These are phyloP conservation scores for Kalaharituber pfeilii DNA, from an alignment of 2,329 filamentous ascomycete genomes.

Conservation along the genomic window DNA sequence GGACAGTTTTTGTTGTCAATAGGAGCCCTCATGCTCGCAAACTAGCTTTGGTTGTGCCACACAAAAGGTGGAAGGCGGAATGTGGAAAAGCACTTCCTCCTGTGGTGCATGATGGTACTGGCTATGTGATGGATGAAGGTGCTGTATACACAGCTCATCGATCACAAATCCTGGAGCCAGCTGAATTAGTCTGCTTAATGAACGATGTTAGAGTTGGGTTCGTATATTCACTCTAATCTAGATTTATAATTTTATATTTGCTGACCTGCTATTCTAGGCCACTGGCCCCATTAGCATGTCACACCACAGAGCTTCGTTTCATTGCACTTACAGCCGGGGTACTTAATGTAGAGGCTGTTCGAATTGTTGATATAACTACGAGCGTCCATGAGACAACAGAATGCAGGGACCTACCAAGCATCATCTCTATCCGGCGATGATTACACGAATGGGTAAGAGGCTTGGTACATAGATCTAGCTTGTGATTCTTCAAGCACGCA, in stretches of 20 bases:
- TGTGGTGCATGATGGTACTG: slow-evolving; percentile 33
- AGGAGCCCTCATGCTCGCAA: slow-evolving; percentile 45
- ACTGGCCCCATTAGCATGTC: slow-evolving; percentile 52
- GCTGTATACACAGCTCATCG: slow-evolving; percentile 54
- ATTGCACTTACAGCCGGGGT: slow-evolving; percentile 49
- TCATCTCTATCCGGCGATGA: slow-evolving; percentile 30
- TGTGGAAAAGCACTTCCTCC: slow-evolving; percentile 24
- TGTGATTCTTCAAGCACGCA: too few species aligned
- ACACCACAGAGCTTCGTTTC: slow-evolving; percentile 56
- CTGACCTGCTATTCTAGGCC: slow-evolving; percentile 31
- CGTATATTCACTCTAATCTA: slow-evolving; percentile 18
- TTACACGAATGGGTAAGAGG: too few species aligned
- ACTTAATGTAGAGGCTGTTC: slow-evolving; percentile 51
- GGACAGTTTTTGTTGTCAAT: slow-evolving; percentile 62
- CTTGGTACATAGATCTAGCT: too few species aligned
- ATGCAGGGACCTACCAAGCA: slow-evolving; percentile 53
- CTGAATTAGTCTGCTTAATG: slow-evolving; percentile 56
- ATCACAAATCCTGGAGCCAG: slow-evolving; percentile 43
- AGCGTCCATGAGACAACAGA: slow-evolving; percentile 52
- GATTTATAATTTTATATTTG: background rate
- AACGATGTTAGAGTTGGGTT: slow-evolving; percentile 55
- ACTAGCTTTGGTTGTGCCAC: slow-evolving; percentile 50
- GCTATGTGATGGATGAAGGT: slow-evolving; percentile 54
- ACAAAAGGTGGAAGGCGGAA: slow-evolving; percentile 42
- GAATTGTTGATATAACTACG: slow-evolving; percentile 54